Evolutionary conservation across 768 basidiomycete species (phyloP).

Genomic region (Pisolithus albus): DNA sequence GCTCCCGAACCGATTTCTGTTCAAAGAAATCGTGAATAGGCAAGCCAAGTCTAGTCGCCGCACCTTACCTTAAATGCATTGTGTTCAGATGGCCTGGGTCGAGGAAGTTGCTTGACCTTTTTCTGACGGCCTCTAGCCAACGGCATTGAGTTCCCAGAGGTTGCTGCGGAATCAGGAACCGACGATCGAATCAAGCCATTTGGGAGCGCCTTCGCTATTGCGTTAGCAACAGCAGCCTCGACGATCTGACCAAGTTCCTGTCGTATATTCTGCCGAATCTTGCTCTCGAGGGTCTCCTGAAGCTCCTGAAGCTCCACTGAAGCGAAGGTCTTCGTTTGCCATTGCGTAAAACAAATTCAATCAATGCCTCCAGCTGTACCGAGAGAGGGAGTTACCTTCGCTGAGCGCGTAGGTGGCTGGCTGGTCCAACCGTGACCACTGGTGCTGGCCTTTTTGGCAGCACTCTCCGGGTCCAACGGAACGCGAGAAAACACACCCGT

Average conservation of each 20-base stretch:
- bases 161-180: background rate
- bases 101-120: background rate
- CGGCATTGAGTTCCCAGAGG: background rate
- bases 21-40: background rate
- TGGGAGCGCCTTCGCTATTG: background rate
- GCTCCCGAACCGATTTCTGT: background rate
- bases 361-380: background rate
- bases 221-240: background rate
- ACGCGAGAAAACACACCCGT: background rate
- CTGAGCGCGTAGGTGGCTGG: background rate
- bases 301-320: too few relatives aligned
- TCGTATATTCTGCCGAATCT: background rate
- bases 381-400: background rate
- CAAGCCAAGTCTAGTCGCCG: background rate
- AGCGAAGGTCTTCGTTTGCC: background rate
- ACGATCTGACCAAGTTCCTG: background rate
- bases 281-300: background rate
- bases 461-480: background rate
- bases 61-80: background rate
- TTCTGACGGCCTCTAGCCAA: background rate
- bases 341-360: background rate
- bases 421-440: background rate
- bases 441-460: background rate
- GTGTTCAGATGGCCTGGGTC: background rate
- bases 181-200: background rate